Conservation (phyloP, 2,329 filamentous ascomycete genomes). For the Microcyclosporella mali region DNA sequence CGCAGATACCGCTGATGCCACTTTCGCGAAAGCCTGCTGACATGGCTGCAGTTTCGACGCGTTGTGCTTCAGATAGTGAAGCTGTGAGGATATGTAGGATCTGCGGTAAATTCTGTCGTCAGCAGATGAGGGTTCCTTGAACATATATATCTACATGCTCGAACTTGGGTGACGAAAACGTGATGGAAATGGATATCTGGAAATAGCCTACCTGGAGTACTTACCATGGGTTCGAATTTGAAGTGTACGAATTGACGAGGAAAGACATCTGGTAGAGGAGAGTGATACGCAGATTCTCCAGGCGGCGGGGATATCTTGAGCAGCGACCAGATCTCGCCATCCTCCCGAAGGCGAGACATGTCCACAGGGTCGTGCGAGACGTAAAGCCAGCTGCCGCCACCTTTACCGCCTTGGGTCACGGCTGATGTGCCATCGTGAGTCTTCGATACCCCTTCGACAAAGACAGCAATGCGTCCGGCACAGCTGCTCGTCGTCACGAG, state of each 20-base stretch:
- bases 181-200: neutral
- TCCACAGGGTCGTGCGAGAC: slow-evolving; percentile 72
- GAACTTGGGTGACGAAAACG: neutral
- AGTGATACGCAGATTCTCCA: neutral
- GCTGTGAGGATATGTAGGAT: slow-evolving; percentile 83
- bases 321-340: slow-evolving; percentile 13
- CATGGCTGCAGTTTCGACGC: slow-evolving; percentile 67
- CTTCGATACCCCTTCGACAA: slow-evolving; percentile 67
- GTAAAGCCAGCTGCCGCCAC: slow-evolving; percentile 78
- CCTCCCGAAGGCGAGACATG: slow-evolving; percentile 7
- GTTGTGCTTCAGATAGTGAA: slow-evolving; percentile 67
- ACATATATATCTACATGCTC: neutral
- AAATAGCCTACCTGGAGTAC: slow-evolving; percentile 25
- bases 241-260: slow-evolving; percentile 59
- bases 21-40: slow-evolving; percentile 85
- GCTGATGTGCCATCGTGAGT: slow-evolving; percentile 47
- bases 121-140: neutral
- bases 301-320: slow-evolving; percentile 14
- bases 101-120: slow-evolving; percentile 45
- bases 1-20: slow-evolving; percentile 50
- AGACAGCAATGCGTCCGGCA: slow-evolving; percentile 79
- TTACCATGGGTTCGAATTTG: slow-evolving; percentile 92
- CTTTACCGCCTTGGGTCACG: slow-evolving; percentile 62
- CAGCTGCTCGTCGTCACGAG: slow-evolving; percentile 92
- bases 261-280: slow-evolving; percentile 3